Evolutionary conservation across 768 basidiomycete species (phyloP), one percentile per base, ranked within the genome.

Genomic region (Epithele typhae): DNA sequence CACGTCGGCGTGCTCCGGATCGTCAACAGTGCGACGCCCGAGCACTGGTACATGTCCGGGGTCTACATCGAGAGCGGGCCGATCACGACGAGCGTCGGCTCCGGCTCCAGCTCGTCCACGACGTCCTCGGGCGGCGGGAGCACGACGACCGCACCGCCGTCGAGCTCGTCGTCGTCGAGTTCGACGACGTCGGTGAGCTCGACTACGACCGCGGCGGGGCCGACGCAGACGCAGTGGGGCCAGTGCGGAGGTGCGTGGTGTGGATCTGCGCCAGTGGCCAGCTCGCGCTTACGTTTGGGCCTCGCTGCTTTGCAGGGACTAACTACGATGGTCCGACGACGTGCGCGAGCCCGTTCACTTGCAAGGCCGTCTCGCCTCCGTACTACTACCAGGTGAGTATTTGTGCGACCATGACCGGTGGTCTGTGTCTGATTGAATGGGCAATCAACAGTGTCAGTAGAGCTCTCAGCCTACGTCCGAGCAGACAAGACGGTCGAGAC

Each of bases 1-100:
- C 81, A 82, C 64, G 66, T 83, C 40, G 79, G 79, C 33, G 77
- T 81, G 21, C 73, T 82, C 27, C 75, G 78, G 48, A 64, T 83
- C 49, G 68, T 74, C 18, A 76, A 74, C 58, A 68, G 61, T 32
- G 59, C 68, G 37, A 60, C 62, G 25, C 60, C 71, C 9, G 79
- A 80, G 59, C 76, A 82, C 54, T 83, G 73, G 72, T 82, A 75
- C 63, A 67, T 78, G 67, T 64, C 74, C 45, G 77, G 79, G 25
- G 78, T 83, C 41, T 83, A 77, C 60, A 72, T 82, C 51, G 81
- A 82, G 63, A 67, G 55, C 33, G 78, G 76, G 0, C 69, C 77
- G 4, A 75, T 80, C 53, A 82, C 74, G 19, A 81, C 79, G 10
- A 49, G 65, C 40, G 67, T 78, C 22, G 77, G 74, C n/a, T 63